These are phyloP conservation scores for Phoenix dactylifera DNA, from an alignment of 176 grass and related monocot species.

Conservation along the genomic window DNA sequence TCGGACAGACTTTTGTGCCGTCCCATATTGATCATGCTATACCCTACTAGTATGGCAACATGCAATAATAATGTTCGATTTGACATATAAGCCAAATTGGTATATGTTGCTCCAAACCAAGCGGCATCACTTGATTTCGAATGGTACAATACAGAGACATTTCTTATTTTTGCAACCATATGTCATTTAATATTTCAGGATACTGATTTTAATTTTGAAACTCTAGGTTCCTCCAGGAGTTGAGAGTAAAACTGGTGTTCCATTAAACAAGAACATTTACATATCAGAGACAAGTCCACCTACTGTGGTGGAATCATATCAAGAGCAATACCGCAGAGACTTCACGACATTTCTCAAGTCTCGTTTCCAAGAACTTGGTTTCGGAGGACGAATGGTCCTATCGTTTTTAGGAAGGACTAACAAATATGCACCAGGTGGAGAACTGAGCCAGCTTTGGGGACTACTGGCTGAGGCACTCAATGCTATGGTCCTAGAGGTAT, in stretches of 20 bases:
- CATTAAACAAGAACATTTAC: conserved; percentile 40
- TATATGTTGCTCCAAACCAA: too few relatives aligned
- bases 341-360: conserved; percentile 38
- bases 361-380: conserved; percentile 24
- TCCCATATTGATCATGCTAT: too few relatives aligned
- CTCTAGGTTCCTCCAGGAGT: not conserved
- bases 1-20: too few relatives aligned
- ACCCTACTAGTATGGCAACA: too few relatives aligned
- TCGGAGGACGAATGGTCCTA: conserved; percentile 29
- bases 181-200: too few relatives aligned
- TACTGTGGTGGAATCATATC: conserved; percentile 27
- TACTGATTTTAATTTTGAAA: too few relatives aligned
- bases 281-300: conserved; percentile 24
- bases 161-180: too few relatives aligned
- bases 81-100: not conserved
- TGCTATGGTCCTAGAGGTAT: conserved; percentile 24
- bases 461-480: conserved; percentile 32
- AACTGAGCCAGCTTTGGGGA: conserved; percentile 15
- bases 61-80: too few relatives aligned
- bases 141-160: too few relatives aligned
- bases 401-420: conserved; percentile 41
- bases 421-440: conserved; percentile 2
- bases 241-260: not conserved
- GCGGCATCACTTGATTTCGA: too few relatives aligned
- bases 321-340: conserved; percentile 26